Conservation (phyloP, 305 asterid genomes). For the Plantago coronopus region DNA sequence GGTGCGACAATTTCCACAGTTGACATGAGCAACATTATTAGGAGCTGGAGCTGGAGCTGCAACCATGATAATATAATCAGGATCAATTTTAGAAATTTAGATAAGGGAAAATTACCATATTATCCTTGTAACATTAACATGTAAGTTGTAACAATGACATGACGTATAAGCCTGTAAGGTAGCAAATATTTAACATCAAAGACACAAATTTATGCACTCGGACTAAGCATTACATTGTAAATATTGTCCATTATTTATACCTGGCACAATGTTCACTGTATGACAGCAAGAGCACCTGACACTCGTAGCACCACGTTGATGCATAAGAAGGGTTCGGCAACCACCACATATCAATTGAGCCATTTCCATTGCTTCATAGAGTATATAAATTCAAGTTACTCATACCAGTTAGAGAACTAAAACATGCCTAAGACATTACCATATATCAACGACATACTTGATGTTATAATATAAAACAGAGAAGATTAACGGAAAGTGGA, state of each 20-base stretch:
- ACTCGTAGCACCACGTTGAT: constrained; percentile 76
- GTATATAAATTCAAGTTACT: neutral
- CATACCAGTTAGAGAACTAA: neutral
- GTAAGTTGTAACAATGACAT: too few species aligned
- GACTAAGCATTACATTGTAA: neutral
- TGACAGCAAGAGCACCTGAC: constrained; percentile 92
- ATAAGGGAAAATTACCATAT: constrained; percentile 10
- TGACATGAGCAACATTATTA: constrained; percentile 67
- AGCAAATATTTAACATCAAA: too few species aligned
- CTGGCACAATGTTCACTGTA: constrained; percentile 76
- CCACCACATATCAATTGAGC: constrained; percentile 85
- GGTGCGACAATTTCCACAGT: constrained; percentile 81
- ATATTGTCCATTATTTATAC: constrained; percentile 32
- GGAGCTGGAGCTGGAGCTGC: constrained; percentile 39
- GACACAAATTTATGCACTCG: neutral
- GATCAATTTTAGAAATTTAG: neutral
- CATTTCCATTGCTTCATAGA: constrained; percentile 70
- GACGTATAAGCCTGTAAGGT: neutral
- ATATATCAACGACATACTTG: neutral
- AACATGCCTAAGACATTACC: neutral
- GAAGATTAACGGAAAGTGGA: neutral
- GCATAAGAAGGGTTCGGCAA: constrained; percentile 78
- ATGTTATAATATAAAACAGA: neutral
- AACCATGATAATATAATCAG: constrained; percentile 26
- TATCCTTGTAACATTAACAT: constrained; percentile 4